Evolutionary conservation across 768 basidiomycete genomes (phyloP).

Genomic region (Pulveroboletus sp.): DNA sequence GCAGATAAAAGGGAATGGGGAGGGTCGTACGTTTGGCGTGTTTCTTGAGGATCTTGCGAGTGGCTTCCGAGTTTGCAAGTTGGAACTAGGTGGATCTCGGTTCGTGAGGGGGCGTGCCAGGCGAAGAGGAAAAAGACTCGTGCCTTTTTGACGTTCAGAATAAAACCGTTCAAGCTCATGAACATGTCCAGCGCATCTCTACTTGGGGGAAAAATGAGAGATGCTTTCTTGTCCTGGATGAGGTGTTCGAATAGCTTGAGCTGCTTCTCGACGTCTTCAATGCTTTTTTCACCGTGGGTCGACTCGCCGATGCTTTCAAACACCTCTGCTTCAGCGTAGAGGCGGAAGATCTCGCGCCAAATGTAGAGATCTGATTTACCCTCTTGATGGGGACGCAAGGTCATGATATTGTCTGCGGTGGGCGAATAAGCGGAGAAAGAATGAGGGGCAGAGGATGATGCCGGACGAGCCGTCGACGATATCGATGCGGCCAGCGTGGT

Average conservation of each 20-base stretch:
- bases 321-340: constrained; percentile 83
- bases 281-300: constrained; percentile 60
- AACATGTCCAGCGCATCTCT: constrained; percentile 65
- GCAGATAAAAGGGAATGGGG: constrained; percentile 46
- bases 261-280: constrained; percentile 68
- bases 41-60: constrained; percentile 92
- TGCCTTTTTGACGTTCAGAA: constrained; percentile 81
- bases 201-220: constrained; percentile 57
- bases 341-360: constrained; percentile 87
- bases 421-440: constrained; percentile 35
- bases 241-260: constrained; percentile 61
- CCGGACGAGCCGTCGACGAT: constrained; percentile 32
- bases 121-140: neutral
- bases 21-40: constrained; percentile 88
- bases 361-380: constrained; percentile 65
- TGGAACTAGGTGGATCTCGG: constrained; percentile 54
- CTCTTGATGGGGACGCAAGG: constrained; percentile 40
- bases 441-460: constrained; percentile 26
- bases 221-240: constrained; percentile 47
- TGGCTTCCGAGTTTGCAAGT: constrained; percentile 82
- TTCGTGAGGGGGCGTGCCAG: neutral
- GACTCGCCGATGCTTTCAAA: constrained; percentile 74
- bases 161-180: constrained; percentile 69
- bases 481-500: constrained; percentile 44
- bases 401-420: constrained; percentile 10